These are phyloP conservation scores for Dothideomycetidae sp. DNA, from an alignment of 2,329 filamentous ascomycete species.

Conservation along the genomic window DNA sequence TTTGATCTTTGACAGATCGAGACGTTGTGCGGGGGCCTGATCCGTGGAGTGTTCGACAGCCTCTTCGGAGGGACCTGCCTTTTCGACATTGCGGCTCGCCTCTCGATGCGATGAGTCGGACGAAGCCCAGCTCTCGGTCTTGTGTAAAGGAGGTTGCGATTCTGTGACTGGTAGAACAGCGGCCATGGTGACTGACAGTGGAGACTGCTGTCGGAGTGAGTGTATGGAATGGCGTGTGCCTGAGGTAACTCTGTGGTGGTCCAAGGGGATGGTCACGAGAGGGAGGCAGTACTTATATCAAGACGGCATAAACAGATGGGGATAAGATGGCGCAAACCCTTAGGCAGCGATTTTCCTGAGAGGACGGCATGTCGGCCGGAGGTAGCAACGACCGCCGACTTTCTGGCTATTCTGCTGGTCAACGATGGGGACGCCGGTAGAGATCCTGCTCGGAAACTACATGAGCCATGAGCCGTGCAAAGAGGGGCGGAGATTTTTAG, in stretches of 20 bases:
- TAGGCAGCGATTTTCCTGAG: background rate
- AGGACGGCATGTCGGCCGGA: background rate
- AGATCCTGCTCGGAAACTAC: too few relatives aligned
- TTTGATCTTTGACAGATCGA: slow-evolving; percentile 2
- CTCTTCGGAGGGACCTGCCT: background rate
- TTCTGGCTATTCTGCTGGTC: slow-evolving; percentile 11
- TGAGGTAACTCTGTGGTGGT: too few relatives aligned
- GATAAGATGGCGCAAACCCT: background rate
- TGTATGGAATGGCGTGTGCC: too few relatives aligned
- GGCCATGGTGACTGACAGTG: background rate
- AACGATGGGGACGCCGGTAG: slow-evolving; percentile 9
- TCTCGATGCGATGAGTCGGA: background rate
- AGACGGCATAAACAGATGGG: background rate
- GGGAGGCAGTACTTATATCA: background rate
- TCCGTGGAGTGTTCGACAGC: too few relatives aligned
- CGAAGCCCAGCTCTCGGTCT: background rate
- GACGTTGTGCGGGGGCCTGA: background rate
- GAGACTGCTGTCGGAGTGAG: too few relatives aligned
- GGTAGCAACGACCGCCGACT: background rate
- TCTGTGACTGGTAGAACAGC: background rate
- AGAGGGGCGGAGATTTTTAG: too few relatives aligned
- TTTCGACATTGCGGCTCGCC: background rate
- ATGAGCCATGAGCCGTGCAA: too few relatives aligned
- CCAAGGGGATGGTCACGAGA: too few relatives aligned
- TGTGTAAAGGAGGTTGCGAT: background rate